Evolutionary conservation across 371 early-diverging fungal genomes (phyloP), one percentile per base, ranked within the genome.

Genomic region (Rhizopus sp.): DNA sequence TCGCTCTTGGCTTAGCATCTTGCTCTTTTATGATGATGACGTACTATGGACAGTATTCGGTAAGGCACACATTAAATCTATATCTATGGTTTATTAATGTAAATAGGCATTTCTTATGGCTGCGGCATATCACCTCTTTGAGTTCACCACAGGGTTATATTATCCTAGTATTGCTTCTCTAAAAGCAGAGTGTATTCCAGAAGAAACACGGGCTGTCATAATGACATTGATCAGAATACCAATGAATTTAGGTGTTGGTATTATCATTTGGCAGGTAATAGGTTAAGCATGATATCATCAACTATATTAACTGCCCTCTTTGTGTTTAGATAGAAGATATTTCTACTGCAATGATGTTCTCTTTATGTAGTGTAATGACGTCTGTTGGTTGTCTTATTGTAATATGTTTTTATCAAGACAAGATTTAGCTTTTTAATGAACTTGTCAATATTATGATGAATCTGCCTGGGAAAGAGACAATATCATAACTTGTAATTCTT

Each of bases 211-310:
- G 37, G 81, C 91, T 8, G 87, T 88, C 15, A 78, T 92, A 33
- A 89, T 89, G 88, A 87, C 89, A 30, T 64, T 90, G 47, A 73
- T 92, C 55, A 75, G 93, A 46, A 80, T 91, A 16, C 91, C 91
- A 32, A 82, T 90, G 82, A 92, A 92, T 69, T 61, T 89, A 16
- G 85, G 81, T 16, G 90, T 92, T n/a, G 87, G 85, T 37, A 58
- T 78, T 13, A 75, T 87, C 47, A 69, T 92, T 67, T 73, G 83
- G 70, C 77, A 82, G 53, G 85, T 88, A 52, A 72, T 67, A n/a
- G 16, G n/a, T 16, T 35, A 41, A 32, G 16, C 7, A n/a, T 6
- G n/a, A 9, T 15, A 31, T 13, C 45, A 45, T n/a, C 7, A 29
- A 17, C 10, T 38, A 5, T 39, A 13, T 48, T 8, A 12, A 40